Evolutionary conservation across 768 basidiomycete genomes (phyloP), one percentile per base, ranked within the genome.

Genomic region (Termitomyces sp.): DNA sequence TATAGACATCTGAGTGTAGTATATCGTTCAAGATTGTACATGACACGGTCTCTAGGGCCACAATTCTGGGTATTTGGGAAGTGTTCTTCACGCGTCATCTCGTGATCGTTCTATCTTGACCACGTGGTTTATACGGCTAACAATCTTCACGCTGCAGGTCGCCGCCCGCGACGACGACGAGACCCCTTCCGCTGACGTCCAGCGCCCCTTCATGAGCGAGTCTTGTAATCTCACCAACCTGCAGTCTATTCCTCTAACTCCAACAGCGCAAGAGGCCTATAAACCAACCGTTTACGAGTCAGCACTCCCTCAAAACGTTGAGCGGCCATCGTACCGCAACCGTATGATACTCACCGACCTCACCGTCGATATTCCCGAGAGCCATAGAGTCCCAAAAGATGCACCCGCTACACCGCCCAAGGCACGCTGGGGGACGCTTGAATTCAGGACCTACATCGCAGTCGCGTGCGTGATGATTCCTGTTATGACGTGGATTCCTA

Each of bases 371-470:
- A 81, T 84, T 17, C 83, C 87, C 0, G 72, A 79, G 17, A 70
- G 69, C n/a, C 73, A 69, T 32, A 52, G 66, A n/a, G 61, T 59
- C 10, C 70, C 70, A 11, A 60, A 67, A 37, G 56, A 59, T 20
- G 72, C 71, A 55, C 77, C 79, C 2, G 67, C 90, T 29, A 76
- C 40, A 45, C 49, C 40, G 37, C 61, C 61, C 4, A 60, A 54
- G 45, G 38, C 64, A 14, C 52, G 91, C 74, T 98, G 96, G 96
- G 76, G 72, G 47, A 90, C 92, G 0, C 71, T 76, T 10, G 97
- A 98, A 71, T 98, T 96, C 76, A 78, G 83, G 64, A 66, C 88
- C 45, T 98, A 98, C 73, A 86, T 79, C 63, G 63, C 86, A 37
- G 77, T 87, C 2, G 83, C 86, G 12, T 69, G 77, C 14, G 55